phyloP scores from a whole-genome alignment of 768 basidiomycete species.

The Suillus weaverae region DNA sequence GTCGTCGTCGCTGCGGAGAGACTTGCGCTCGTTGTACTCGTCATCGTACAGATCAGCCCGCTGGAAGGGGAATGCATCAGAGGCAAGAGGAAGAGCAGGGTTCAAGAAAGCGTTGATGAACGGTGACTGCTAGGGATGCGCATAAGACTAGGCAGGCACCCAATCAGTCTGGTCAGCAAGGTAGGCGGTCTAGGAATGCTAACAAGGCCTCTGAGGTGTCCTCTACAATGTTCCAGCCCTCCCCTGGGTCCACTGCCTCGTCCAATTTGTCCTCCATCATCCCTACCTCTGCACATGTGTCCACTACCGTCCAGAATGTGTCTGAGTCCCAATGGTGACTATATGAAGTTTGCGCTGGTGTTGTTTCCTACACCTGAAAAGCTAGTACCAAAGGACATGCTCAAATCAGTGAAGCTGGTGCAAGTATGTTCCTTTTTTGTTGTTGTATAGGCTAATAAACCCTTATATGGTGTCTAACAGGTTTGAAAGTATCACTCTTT shows the following conservation, averaged over 20 bases:
- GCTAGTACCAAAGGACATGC: background rate
- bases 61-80: constrained; percentile 82
- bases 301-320: no score
- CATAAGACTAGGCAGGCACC: no score
- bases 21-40: constrained; percentile 72
- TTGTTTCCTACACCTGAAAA: background rate
- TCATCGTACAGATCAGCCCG: constrained; percentile 73
- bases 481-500: constrained; percentile 3
- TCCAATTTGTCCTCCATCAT: no score
- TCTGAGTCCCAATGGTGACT: no score
- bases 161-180: no score
- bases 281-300: no score
- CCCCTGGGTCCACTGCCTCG: no score
- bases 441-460: background rate
- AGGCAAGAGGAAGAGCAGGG: constrained; percentile 79
- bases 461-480: background rate
- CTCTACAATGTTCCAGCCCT: no score
- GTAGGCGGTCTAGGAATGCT: no score
- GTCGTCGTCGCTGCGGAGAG: constrained; percentile 59
- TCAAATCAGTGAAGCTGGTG: constrained; percentile 1
- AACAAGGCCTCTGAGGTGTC: no score
- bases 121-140: no score
- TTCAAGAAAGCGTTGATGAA: constrained; percentile 48
- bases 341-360: background rate
- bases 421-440: background rate